These are phyloP conservation scores for Sporothrix variecibatus DNA, from an alignment of 2,329 filamentous ascomycete species.

Conservation along the genomic window DNA sequence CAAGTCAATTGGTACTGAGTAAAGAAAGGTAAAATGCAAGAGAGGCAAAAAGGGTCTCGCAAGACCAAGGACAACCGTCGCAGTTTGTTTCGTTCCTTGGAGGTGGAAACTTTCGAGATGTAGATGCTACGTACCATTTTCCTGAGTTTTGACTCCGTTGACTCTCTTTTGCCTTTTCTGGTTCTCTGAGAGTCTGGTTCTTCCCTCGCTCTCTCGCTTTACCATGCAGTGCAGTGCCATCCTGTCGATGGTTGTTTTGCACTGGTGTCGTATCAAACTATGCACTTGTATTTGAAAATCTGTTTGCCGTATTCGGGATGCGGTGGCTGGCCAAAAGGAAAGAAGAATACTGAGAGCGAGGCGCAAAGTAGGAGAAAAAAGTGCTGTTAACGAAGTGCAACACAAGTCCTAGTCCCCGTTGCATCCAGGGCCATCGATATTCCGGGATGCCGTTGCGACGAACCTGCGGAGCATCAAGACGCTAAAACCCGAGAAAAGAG, in stretches of 20 bases:
- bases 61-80: not conserved
- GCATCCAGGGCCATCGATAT: not conserved
- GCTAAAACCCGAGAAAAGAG: not conserved
- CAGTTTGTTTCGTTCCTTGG: constrained; percentile 6
- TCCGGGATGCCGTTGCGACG: not conserved
- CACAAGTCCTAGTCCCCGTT: not conserved
- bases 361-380: not conserved
- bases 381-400: no score
- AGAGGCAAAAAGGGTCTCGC: not conserved
- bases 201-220: not conserved
- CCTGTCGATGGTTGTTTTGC: not conserved
- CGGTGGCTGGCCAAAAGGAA: not conserved
- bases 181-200: not conserved
- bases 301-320: not conserved
- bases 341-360: not conserved
- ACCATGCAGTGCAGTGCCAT: not conserved
- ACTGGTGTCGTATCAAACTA: not conserved
- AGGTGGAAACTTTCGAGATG: not conserved
- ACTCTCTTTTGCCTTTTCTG: not conserved
- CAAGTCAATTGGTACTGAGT: no score
- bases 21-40: not conserved
- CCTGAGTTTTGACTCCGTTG: not conserved
- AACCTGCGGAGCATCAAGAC: not conserved
- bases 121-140: not conserved
- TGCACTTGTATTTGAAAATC: not conserved